A percentile compares a stretch with the other conserved stretches of the same genome.
These are phyloP conservation scores for Zelopaecilomyces penicillatus DNA, from an alignment of 2,329 filamentous ascomycete genomes.

Conservation along the genomic window DNA sequence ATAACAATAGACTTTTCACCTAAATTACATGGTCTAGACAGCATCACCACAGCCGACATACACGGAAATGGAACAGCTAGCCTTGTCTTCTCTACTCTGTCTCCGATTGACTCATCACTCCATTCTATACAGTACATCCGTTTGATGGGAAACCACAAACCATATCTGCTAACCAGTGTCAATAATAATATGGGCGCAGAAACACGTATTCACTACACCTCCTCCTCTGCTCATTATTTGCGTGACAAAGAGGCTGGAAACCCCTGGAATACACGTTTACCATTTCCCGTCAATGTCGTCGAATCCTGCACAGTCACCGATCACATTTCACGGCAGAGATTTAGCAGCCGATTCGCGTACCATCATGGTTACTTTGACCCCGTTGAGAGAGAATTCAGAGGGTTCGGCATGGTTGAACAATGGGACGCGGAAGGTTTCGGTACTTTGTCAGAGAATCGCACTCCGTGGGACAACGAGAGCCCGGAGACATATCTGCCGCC, in stretches of 20 bases:
- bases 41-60: too few species aligned
- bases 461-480: background rate
- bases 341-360: constrained; percentile 10
- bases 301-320: constrained; percentile 4
- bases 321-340: background rate
- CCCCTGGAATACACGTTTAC: constrained; percentile 19
- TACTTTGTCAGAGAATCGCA: too few species aligned
- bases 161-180: constrained; percentile 12
- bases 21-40: too few species aligned
- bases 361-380: constrained; percentile 22
- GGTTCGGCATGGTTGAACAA: constrained; percentile 22
- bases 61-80: too few species aligned
- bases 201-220: constrained; percentile 13
- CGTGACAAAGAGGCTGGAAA: constrained; percentile 12
- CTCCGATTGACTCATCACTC: too few species aligned
- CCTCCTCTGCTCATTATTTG: constrained; percentile 17
- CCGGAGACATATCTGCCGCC: constrained; percentile 1
- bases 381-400: constrained; percentile 19
- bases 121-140: constrained; percentile 11
- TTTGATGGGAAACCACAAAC: background rate
- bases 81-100: too few species aligned
- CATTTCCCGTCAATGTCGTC: constrained; percentile 21
- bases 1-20: too few species aligned
- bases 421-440: constrained; percentile 13
- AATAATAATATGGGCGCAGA: constrained; percentile 15